phyloP scores from a whole-genome alignment of 192 early-diverging fungal species.

The Thoreauomyces humboldtii region DNA sequence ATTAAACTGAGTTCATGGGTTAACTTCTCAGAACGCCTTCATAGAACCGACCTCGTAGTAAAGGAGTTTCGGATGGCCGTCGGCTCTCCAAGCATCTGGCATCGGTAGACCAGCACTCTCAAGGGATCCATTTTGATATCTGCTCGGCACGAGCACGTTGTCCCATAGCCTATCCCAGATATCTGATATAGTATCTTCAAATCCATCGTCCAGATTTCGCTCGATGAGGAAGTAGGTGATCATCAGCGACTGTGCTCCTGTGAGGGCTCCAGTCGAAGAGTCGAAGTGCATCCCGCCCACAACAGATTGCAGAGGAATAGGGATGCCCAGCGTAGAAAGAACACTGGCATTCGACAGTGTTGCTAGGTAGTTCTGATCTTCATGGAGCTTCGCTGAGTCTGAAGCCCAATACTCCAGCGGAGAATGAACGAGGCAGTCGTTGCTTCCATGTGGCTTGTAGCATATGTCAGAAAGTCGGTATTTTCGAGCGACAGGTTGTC shows the following conservation, averaged over 20 bases:
- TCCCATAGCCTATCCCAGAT: slow-evolving; percentile 50
- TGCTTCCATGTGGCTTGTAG: slow-evolving; percentile 15
- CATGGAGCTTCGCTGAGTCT: slow-evolving; percentile 1
- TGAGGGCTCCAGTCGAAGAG: background rate
- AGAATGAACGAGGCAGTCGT: slow-evolving; percentile 57
- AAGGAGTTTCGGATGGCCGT: slow-evolving; percentile 40
- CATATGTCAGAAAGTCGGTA: slow-evolving; percentile 24
- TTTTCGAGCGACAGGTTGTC: background rate
- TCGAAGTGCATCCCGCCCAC: slow-evolving; percentile 31
- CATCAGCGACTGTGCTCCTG: slow-evolving; percentile 48
- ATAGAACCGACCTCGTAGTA: slow-evolving; percentile 32
- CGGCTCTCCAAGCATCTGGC: slow-evolving; percentile 15
- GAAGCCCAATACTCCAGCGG: slow-evolving; percentile 52
- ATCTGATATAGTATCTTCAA: slow-evolving; percentile 2
- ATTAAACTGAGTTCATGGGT: background rate
- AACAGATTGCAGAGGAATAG: slow-evolving; percentile 36
- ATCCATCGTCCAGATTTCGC: background rate
- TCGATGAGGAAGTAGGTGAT: slow-evolving; percentile 56
- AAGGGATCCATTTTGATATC: too few relatives aligned
- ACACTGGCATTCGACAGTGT: slow-evolving; percentile 31
- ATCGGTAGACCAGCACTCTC: background rate
- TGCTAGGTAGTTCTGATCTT: slow-evolving; percentile 29
- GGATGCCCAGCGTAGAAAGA: slow-evolving; percentile 36
- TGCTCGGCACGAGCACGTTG: slow-evolving; percentile 11
- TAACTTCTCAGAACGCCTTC: slow-evolving; percentile 1